Conservation (phyloP, 2,329 filamentous ascomycete species). For the Coniella lustricola region DNA sequence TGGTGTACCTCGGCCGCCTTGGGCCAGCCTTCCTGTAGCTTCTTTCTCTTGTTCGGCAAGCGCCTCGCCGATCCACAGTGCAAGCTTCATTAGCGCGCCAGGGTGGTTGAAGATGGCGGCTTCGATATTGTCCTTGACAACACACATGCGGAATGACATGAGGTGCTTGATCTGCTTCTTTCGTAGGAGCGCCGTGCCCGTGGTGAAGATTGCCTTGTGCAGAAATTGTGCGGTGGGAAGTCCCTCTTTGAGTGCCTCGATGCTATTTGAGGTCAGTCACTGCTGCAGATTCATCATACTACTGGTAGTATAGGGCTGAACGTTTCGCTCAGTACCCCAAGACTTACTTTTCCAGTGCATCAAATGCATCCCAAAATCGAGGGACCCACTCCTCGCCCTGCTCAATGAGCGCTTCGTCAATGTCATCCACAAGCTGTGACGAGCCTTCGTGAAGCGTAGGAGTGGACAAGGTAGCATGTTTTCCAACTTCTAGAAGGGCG, state of each 20-base stretch:
- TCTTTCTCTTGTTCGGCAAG: slow-evolving; percentile 84
- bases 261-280: slow-evolving; percentile 43
- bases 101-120: slow-evolving; percentile 88
- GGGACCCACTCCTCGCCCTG: slow-evolving; percentile 59
- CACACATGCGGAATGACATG: slow-evolving; percentile 86
- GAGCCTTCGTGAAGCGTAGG: slow-evolving; percentile 24
- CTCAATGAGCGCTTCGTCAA: slow-evolving; percentile 40
- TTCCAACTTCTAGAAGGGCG: slow-evolving; percentile 87
- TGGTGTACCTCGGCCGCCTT: slow-evolving; percentile 68
- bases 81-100: slow-evolving; percentile 85
- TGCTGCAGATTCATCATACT: slow-evolving; percentile 17
- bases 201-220: slow-evolving; percentile 86
- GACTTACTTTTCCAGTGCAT: slow-evolving; percentile 61
- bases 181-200: slow-evolving; percentile 81
- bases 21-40: slow-evolving; percentile 58
- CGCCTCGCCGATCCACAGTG: slow-evolving; percentile 89
- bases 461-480: slow-evolving; percentile 34
- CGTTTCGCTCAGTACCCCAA: background rate
- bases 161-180: slow-evolving; percentile 93
- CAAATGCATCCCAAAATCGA: slow-evolving; percentile 66
- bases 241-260: slow-evolving; percentile 68
- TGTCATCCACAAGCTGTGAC: slow-evolving; percentile 35
- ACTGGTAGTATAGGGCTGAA: slow-evolving; percentile 40
- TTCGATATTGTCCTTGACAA: slow-evolving; percentile 92
- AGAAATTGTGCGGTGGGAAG: slow-evolving; percentile 82